phyloP scores from a whole-genome alignment of 768 basidiomycete genomes.

The Psilocybe cubensis region DNA sequence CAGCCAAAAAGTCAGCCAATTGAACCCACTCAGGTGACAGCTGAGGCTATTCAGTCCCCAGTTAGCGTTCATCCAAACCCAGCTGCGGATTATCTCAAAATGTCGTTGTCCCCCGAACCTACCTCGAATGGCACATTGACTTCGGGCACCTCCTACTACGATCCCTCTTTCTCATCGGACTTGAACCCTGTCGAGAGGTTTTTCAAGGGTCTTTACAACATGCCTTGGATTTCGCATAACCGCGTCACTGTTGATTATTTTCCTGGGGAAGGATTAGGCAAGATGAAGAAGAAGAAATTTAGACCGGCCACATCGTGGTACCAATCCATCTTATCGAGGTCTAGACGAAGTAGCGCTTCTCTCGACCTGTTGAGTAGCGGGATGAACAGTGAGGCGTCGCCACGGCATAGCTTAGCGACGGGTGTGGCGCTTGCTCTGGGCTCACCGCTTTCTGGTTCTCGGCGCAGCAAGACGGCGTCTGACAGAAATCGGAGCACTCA shows the following conservation, averaged over 20 bases:
- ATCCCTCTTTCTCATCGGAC: constrained; percentile 40
- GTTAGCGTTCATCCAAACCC: constrained; percentile 36
- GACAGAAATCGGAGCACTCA: constrained; percentile 16
- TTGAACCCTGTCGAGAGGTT: constrained; percentile 47
- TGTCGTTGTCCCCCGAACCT: constrained; percentile 31
- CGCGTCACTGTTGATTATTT: constrained; percentile 50
- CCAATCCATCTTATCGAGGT: constrained; percentile 22
- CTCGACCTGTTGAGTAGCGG: constrained; percentile 37
- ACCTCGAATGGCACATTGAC: constrained; percentile 17
- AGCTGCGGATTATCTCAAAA: constrained; percentile 40
- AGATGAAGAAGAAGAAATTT: constrained; percentile 18
- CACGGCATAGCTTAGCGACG: constrained; percentile 23
- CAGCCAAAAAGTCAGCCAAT: constrained; percentile 7
- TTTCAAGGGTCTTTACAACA: constrained; percentile 39
- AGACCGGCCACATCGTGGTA: constrained; percentile 42
- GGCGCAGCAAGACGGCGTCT: constrained; percentile 12
- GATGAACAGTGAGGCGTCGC: constrained; percentile 19
- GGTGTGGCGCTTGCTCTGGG: constrained; percentile 21
- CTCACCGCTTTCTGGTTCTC: constrained; percentile 15
- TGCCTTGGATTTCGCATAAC: constrained; percentile 50
- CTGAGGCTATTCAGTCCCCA: constrained; percentile 28
- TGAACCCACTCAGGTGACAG: constrained; percentile 7
- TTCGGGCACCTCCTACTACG: constrained; percentile 28
- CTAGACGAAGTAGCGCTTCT: constrained; percentile 27
- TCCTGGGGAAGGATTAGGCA: constrained; percentile 32